A percentile compares a stretch with the other conserved stretches of the same genome.
phyloP scores from a whole-genome alignment of 2,329 filamentous ascomycete species.

The Fusarium chuoi region DNA sequence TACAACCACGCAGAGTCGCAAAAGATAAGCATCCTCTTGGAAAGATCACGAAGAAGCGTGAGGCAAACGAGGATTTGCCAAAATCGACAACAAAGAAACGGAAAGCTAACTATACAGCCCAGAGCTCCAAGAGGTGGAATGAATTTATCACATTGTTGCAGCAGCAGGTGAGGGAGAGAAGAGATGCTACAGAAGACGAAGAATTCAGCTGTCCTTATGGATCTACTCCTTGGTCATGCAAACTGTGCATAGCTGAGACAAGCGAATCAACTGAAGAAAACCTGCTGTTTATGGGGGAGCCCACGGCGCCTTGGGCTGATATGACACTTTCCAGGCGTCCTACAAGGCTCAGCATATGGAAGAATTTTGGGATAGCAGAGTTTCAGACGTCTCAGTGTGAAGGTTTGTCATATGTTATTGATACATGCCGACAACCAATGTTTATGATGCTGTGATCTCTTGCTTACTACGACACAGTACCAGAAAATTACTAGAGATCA shows the following conservation, averaged over 20 bases:
- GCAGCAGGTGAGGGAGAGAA: background rate
- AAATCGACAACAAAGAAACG: background rate
- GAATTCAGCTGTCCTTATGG: slow-evolving; percentile 8
- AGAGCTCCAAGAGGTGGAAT: background rate
- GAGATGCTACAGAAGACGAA: background rate
- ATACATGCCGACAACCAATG: slow-evolving; percentile 21
- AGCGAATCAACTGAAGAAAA: background rate
- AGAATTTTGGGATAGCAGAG: background rate
- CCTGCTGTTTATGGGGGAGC: background rate
- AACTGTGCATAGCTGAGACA: background rate
- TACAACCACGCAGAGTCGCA: slow-evolving; percentile 19
- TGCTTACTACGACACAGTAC: too few species aligned
- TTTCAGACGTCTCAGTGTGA: background rate
- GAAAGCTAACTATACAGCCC: background rate
- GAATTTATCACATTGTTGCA: background rate
- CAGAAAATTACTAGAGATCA: background rate
- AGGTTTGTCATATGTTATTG: slow-evolving; percentile 7
- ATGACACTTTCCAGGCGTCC: background rate
- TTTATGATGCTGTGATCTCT: slow-evolving; percentile 24
- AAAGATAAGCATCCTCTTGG: slow-evolving; percentile 11
- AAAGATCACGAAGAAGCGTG: background rate
- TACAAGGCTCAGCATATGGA: background rate
- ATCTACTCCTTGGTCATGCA: slow-evolving; percentile 17
- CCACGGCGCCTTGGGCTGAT: background rate
- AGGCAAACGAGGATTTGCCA: background rate